A percentile compares a stretch with the other conserved stretches of the same genome.
phyloP scores from a whole-genome alignment of 345 rosid species.

The Turnera subulata region DNA sequence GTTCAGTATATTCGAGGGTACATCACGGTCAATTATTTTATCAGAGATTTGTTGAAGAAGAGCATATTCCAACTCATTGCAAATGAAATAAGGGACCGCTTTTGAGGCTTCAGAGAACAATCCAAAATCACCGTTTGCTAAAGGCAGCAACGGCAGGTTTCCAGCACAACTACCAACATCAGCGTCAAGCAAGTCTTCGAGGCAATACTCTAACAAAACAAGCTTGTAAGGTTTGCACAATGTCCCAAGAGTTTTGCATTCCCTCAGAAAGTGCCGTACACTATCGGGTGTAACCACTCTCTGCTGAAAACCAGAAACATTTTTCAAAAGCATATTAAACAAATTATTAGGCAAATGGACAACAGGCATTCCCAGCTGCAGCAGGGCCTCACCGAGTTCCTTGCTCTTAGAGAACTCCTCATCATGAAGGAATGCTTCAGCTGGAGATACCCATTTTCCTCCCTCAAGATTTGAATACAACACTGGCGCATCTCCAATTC shows the following conservation, averaged over 20 bases:
- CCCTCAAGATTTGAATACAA: constrained; percentile 65
- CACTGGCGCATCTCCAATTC: constrained; percentile 50
- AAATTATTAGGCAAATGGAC: constrained; percentile 66
- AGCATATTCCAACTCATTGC: constrained; percentile 66
- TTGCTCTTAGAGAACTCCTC: constrained; percentile 59
- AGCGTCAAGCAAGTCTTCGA: constrained; percentile 82
- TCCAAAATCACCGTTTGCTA: constrained; percentile 84
- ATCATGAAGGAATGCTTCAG: constrained; percentile 83
- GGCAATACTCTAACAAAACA: constrained; percentile 83
- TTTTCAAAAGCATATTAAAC: constrained; percentile 68
- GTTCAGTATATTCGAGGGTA: constrained; percentile 47
- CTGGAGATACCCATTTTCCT: constrained; percentile 79
- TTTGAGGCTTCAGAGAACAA: constrained; percentile 46
- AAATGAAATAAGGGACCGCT: constrained; percentile 58
- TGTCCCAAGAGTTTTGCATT: constrained; percentile 41
- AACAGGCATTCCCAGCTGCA: constrained; percentile 76
- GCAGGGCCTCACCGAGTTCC: constrained; percentile 71
- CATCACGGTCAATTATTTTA: constrained; percentile 61
- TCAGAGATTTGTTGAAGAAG: constrained; percentile 65
- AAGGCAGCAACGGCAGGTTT: constrained; percentile 70
- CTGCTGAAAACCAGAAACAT: constrained; percentile 51
- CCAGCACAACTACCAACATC: constrained; percentile 53
- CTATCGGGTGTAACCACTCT: constrained; percentile 83
- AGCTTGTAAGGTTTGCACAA: constrained; percentile 60
- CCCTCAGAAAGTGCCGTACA: constrained; percentile 66